A percentile compares a stretch with the other conserved stretches of the same genome.
Evolutionary conservation across 1,284 basidiomycete genomes (phyloP).

Genomic region (Ceratobasidium sp.): DNA sequence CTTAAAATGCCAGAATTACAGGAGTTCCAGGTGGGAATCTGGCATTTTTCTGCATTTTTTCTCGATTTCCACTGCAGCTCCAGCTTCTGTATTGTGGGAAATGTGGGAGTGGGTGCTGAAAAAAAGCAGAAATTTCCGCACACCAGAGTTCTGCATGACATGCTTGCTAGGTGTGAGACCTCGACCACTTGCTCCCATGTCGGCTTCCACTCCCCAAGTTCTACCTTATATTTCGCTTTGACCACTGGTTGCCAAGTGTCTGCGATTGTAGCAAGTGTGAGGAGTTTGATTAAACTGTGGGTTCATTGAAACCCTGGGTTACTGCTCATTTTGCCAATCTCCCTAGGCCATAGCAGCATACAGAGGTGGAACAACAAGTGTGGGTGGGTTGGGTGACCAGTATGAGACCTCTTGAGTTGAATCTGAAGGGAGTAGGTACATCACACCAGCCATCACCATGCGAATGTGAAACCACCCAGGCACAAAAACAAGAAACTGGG

Average conservation of each 20-base stretch:
- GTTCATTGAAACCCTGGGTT: conserved; percentile 56
- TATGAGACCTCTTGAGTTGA: neutral
- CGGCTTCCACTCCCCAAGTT: conserved; percentile 51
- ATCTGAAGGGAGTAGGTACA: conserved; percentile 54
- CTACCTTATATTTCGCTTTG: conserved; percentile 46
- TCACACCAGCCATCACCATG: conserved; percentile 57
- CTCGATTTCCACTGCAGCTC: too few species aligned
- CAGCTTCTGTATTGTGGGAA: too few species aligned
- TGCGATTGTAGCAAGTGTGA: conserved; percentile 49
- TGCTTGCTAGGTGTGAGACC: conserved; percentile 49
- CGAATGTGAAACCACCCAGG: conserved; percentile 57
- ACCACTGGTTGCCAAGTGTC: conserved; percentile 51
- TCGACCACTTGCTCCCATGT: conserved; percentile 47
- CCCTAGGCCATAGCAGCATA: conserved; percentile 51
- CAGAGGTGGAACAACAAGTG: conserved; percentile 45
- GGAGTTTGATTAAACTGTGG: conserved; percentile 56
- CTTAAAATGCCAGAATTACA: too few species aligned
- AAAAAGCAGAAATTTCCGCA: too few species aligned
- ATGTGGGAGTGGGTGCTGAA: too few species aligned
- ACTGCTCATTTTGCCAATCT: conserved; percentile 52
- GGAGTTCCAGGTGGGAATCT: too few species aligned
- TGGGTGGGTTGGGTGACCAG: conserved; percentile 38
- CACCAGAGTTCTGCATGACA: too few species aligned
- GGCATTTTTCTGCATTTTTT: too few species aligned
- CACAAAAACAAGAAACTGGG: conserved; percentile 53